Evolutionary conservation across 2,329 filamentous ascomycete species (phyloP), one percentile per base, ranked within the genome.

Genomic region (Nannizzia gypsea): DNA sequence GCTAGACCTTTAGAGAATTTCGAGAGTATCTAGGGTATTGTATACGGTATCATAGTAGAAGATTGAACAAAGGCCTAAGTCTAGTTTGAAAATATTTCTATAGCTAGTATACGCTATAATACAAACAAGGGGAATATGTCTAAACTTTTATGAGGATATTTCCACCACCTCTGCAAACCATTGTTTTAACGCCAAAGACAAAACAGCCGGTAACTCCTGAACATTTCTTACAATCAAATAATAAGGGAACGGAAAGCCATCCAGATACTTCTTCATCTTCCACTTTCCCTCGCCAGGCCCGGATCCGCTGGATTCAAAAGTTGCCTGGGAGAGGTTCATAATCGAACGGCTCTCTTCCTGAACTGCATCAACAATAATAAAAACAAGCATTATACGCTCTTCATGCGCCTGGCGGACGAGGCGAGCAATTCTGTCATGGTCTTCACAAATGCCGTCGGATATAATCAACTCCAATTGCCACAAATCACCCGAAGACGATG

Each of bases 381-480:
- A 99, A 4, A 99, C 92, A 64, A 97, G 85, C 89, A 99, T 96
- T 70, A 99, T 95, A 15, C 90, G 81, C 74, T 96, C 89, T 72
- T 96, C 91, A 68, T 90, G 85, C 0, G 93, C 92, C 73, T 92
- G 87, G 8, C 93, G 81, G 9, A 99, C 84, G 22, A 97, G 80
- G 3, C 89, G 80, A 15, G 88, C 82, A 66, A 99, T 91, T 3
- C 83, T 80, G 17, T 90, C 89, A 71, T 97, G 92, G 55, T 91
- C 87, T 58, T 95, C 90, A 65, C 91, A 96, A 24, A 97, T 83
- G 6, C 95, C 93, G 68, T 99, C 93, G 0, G 89, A 95, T 58
- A 99, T 85, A 64, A 99, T 88, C 57, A 99, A 81, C 64, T 93
- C 87, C 8, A 99, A 78, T 73, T 99, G 95, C 95, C 93, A 99